Evolutionary conservation across 768 basidiomycete genomes (phyloP), one percentile per base, ranked within the genome.

Genomic region (Mycena galopus): DNA sequence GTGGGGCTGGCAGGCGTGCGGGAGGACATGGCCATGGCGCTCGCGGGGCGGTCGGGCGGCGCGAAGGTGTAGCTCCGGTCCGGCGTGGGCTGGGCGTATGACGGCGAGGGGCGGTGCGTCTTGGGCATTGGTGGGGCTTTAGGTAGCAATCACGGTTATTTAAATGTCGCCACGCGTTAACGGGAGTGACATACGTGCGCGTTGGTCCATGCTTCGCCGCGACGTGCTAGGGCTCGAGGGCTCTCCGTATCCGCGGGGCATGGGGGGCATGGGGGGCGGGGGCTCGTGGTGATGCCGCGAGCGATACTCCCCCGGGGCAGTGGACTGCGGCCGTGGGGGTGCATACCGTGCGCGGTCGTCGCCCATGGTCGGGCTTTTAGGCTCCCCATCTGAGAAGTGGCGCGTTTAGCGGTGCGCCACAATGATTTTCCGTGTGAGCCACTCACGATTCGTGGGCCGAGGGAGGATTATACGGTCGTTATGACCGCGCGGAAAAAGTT

Each of bases 391-490:
- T 58, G 25, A 5, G 16, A 56, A 32, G 16, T 32, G 14, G 44
- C 60, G 44, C 35, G 63, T 21, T 62, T 10, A 72, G 60, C 21
- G 19, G 27, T n/a, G 59, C 17, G 47, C 53, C 60, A 63, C 42
- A 56, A 10, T 37, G 23, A 51, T 21, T 50, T 57, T 14, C n/a
- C 12, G 19, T n/a, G n/a, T n/a, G n/a, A n/a, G 56, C 21, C 3
- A 71, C 73, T 47, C 56, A 17, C 69, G 68, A 32, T 62, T 62
- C 25, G 70, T 64, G 62, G 74, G 39, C 11, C 39, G 39, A 39
- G 39, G 74, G 14, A 75, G 74, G 17, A 75, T 70, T 23, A 75
- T 75, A 12, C 74, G 67, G 67, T 75, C 74, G 47, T 68, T 69
- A 12, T 50, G 58, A 19, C 61, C 65, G 42, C 74, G 62, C 4